Evolutionary conservation across 495 filamentous ascomycete species (phyloP).

Genomic region (Penicillium flavigenum): DNA sequence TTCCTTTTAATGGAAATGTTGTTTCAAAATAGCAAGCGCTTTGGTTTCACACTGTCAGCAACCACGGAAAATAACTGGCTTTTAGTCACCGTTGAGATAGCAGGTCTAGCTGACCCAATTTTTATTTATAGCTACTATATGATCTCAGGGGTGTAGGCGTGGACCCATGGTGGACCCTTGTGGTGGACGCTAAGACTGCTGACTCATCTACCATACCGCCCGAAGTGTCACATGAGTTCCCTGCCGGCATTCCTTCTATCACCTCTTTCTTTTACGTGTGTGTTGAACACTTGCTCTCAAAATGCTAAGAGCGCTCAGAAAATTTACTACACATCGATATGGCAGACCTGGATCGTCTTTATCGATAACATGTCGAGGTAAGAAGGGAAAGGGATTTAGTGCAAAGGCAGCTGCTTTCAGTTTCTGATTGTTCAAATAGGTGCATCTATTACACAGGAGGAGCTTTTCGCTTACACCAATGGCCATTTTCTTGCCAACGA

Average conservation of each 20-base stretch:
- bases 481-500: constrained; percentile 37
- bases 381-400: constrained; percentile 1
- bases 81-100: constrained; percentile 1
- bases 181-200: constrained; percentile 4
- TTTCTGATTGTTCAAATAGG: constrained; percentile 18
- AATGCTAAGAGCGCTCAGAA: constrained; percentile 10
- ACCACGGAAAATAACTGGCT: neutral
- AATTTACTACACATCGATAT: constrained; percentile 7
- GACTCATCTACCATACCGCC: constrained; percentile 5
- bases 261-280: too few relatives aligned
- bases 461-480: constrained; percentile 39
- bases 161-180: neutral
- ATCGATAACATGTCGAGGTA: constrained; percentile 15
- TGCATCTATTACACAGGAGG: constrained; percentile 20
- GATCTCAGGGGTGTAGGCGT: neutral
- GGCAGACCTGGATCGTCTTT: constrained; percentile 3
- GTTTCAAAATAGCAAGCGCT: constrained; percentile 1
- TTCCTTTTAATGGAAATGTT: neutral
- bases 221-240: constrained; percentile 4
- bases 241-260: constrained; percentile 4
- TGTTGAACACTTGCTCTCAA: constrained; percentile 5
- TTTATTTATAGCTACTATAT: constrained; percentile 4
- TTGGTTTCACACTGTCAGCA: too few relatives aligned
- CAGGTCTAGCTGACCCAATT: constrained; percentile 1
- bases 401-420: constrained; percentile 5